Evolutionary conservation across 2,329 filamentous ascomycete genomes (phyloP), one percentile per base, ranked within the genome.

Genomic region (Colletotrichum theobromicola): DNA sequence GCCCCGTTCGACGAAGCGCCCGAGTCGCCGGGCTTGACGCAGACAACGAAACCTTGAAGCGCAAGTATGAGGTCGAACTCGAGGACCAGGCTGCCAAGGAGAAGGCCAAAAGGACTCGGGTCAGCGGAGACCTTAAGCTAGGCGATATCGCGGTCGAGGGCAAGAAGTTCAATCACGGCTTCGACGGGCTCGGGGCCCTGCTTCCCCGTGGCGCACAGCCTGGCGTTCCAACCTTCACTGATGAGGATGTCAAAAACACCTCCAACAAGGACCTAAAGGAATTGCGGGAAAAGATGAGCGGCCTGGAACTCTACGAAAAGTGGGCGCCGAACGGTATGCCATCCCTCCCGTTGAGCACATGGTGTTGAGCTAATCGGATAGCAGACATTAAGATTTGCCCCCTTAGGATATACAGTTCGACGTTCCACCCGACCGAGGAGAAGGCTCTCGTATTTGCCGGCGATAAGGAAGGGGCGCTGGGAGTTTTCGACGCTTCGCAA

Each of bases 401-500:
- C 0, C 95, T 98, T 78, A 88, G 96, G 67, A 90, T 98, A 16
- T 99, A 98, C 80, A 90, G 94, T 1, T 91, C 98, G 79, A 92
- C 93, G 0, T 96, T 99, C 78, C 97, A 99, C 79, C 97, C 97
- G 0, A 96, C 93, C 0, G 88, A 92, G 72, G 92, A 96, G 4
- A 98, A 98, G 79, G 92, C 96, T 0, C 87, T 99, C 4, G 90
- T 98, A 2, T 97, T 99, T 81, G 96, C 96, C 0, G 96, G 96
- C 13, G 97, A 99, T 80, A 99, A 99, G 82, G 90, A 97, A 77
- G 96, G 97, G 2, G 94, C 95, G 28, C 88, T 98, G 73, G 97
- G 97, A 1, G 91, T 99, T 1, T 96, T 98, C 69, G 96, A 99
- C 81, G 95, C 93, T 2, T 96, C 94, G 0, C 95, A 97, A 77